phyloP scores from a whole-genome alignment of 2,329 filamentous ascomycete species.

The Beauveria caledonica region DNA sequence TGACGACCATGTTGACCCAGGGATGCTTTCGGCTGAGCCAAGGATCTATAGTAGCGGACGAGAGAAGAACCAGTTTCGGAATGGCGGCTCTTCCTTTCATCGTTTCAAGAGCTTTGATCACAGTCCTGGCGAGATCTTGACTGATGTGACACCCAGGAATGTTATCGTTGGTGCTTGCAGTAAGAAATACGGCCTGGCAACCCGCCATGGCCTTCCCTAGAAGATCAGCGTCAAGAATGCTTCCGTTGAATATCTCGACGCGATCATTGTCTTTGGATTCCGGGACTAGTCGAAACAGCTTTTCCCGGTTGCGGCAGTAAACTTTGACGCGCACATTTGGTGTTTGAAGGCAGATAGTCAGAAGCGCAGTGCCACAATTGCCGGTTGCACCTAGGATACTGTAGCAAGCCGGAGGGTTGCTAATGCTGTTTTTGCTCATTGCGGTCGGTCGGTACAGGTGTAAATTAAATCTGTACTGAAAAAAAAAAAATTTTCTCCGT shows the following conservation, averaged over 20 bases:
- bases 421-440: not conserved
- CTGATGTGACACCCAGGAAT: constrained; percentile 21
- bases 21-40: constrained; percentile 23
- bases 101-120: constrained; percentile 26
- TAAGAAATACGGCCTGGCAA: constrained; percentile 29
- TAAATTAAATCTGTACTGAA: not conserved
- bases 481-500: not conserved
- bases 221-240: constrained; percentile 30
- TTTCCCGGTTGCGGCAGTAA: not conserved
- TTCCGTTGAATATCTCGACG: constrained; percentile 33
- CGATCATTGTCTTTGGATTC: not conserved
- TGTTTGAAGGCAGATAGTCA: not conserved
- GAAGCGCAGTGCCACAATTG: not conserved
- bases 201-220: constrained; percentile 18
- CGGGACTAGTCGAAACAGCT: not conserved
- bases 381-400: not conserved
- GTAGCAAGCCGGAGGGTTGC: not conserved
- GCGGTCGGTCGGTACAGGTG: not conserved
- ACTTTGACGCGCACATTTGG: not conserved
- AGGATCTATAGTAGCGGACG: constrained; percentile 32
- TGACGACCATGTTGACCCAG: constrained; percentile 10
- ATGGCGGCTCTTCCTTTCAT: constrained; percentile 16
- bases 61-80: constrained; percentile 35
- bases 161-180: constrained; percentile 33
- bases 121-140: constrained; percentile 19